Conservation (phyloP, 768 basidiomycete genomes). For the Podaxis carcinomalis region DNA sequence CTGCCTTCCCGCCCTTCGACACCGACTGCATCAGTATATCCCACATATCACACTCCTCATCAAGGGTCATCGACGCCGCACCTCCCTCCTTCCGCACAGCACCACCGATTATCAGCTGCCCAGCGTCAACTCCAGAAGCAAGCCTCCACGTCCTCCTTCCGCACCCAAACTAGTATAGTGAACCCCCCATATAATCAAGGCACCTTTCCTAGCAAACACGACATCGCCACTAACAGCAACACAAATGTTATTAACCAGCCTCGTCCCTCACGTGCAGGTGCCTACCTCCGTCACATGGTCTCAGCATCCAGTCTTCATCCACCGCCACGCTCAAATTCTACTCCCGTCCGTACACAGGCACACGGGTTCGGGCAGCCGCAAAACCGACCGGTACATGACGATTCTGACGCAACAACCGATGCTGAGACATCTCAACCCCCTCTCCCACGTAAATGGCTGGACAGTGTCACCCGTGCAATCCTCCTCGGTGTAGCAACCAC, state of each 20-base stretch:
- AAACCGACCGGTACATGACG: conserved; percentile 28
- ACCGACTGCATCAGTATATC: background rate
- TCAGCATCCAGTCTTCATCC: conserved; percentile 40
- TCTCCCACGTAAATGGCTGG: conserved; percentile 66
- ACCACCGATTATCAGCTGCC: background rate
- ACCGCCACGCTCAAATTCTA: conserved; percentile 32
- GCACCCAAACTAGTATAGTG: background rate
- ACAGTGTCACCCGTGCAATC: conserved; percentile 63
- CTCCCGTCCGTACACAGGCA: conserved; percentile 15
- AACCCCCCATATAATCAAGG: background rate
- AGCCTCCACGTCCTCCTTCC: background rate
- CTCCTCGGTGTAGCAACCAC: conserved; percentile 40
- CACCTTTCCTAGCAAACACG: conserved; percentile 9
- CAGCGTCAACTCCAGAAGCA: conserved; percentile 4
- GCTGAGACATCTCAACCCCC: conserved; percentile 35
- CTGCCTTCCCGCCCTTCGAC: conserved; percentile 11
- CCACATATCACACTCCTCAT: background rate
- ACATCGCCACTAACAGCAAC: conserved; percentile 19
- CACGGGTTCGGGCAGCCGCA: background rate
- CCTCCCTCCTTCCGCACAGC: background rate
- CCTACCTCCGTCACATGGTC: conserved; percentile 73
- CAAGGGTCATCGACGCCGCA: background rate
- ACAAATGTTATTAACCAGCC: conserved; percentile 29
- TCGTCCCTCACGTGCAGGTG: conserved; percentile 51
- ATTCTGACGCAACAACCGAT: conserved; percentile 15